These are phyloP conservation scores for Boletellus deceptivus DNA, from an alignment of 1,284 basidiomycete species.

Conservation along the genomic window DNA sequence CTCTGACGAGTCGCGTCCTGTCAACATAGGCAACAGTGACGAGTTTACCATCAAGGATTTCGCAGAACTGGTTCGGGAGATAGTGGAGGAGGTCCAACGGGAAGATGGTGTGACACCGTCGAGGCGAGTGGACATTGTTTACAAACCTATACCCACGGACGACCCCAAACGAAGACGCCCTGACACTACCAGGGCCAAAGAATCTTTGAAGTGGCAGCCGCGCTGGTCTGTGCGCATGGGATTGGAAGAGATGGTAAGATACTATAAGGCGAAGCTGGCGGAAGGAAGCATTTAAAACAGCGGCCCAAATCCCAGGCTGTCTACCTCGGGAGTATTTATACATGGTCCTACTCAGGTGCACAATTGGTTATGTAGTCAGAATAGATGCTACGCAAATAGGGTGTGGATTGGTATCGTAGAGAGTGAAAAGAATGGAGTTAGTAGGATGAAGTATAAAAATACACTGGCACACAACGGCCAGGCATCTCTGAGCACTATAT, in stretches of 20 bases:
- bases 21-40: slow-evolving; percentile 92
- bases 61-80: slow-evolving; percentile 83
- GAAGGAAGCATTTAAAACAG: slow-evolving; percentile 66
- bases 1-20: slow-evolving; percentile 84
- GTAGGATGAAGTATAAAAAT: slow-evolving; percentile 14
- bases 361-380: slow-evolving; percentile 1
- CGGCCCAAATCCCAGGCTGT: slow-evolving; percentile 2
- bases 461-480: slow-evolving; percentile 6
- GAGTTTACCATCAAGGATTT: slow-evolving; percentile 95
- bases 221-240: slow-evolving; percentile 88
- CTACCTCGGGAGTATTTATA: slow-evolving; percentile 9
- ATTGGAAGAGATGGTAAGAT: slow-evolving; percentile 90
- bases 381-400: slow-evolving; percentile 10
- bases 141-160: slow-evolving; percentile 87
- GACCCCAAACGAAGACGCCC: slow-evolving; percentile 94
- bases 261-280: slow-evolving; percentile 84
- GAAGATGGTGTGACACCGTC: slow-evolving; percentile 66
- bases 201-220: slow-evolving; percentile 89
- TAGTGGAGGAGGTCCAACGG: slow-evolving; percentile 85
- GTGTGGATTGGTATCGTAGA: slow-evolving; percentile 11
- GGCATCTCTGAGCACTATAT: slow-evolving; percentile 4
- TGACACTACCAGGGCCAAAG: slow-evolving; percentile 88
- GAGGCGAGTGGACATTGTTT: slow-evolving; percentile 69
- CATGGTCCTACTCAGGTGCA: slow-evolving; percentile 15
- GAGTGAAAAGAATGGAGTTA: slow-evolving; percentile 6